A percentile compares a stretch with the other conserved stretches of the same genome.
phyloP scores from a whole-genome alignment of 2,329 filamentous ascomycete species.

The Nemania abortiva region DNA sequence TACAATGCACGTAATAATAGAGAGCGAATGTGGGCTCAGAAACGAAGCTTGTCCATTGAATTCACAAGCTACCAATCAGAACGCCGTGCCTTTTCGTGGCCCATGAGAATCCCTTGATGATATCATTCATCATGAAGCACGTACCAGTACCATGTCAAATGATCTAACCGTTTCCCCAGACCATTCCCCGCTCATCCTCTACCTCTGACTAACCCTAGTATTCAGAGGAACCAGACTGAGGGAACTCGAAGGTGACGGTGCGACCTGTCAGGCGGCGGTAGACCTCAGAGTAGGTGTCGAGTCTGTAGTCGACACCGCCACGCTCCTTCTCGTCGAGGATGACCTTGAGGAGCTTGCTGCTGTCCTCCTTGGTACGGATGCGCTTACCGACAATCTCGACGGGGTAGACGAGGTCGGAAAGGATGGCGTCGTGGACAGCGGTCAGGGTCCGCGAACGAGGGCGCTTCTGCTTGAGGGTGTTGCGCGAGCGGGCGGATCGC shows the following conservation, averaged over 20 bases:
- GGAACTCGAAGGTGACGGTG: constrained; percentile 98
- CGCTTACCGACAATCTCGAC: constrained; percentile 99
- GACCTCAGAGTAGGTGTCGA: constrained; percentile 99
- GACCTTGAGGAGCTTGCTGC: constrained; percentile 98
- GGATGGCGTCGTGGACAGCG: constrained; percentile 98
- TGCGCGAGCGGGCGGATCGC: constrained; percentile 96
- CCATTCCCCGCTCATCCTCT: constrained; percentile 25
- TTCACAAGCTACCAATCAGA: constrained; percentile 62
- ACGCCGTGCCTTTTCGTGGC: constrained; percentile 62
- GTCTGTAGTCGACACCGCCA: constrained; percentile 98
- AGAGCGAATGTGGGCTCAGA: constrained; percentile 39
- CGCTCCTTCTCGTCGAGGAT: constrained; percentile 99
- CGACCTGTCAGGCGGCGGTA: constrained; percentile 98
- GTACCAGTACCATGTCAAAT: constrained; percentile 45
- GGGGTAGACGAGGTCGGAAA: constrained; percentile 97
- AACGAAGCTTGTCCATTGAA: constrained; percentile 53
- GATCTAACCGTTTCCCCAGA: constrained; percentile 22
- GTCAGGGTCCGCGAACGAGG: constrained; percentile 97
- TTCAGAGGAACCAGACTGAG: constrained; percentile 81
- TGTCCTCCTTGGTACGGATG: constrained; percentile 98
- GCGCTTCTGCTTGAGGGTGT: constrained; percentile 98
- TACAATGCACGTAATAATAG: constrained; percentile 21
- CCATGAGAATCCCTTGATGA: constrained; percentile 49
- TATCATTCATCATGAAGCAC: constrained; percentile 47
- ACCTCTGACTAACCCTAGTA: constrained; percentile 72